Evolutionary conservation across 169 alveolate species (phyloP), one percentile per base, ranked within the genome.

Genomic region (Theileria equi): DNA sequence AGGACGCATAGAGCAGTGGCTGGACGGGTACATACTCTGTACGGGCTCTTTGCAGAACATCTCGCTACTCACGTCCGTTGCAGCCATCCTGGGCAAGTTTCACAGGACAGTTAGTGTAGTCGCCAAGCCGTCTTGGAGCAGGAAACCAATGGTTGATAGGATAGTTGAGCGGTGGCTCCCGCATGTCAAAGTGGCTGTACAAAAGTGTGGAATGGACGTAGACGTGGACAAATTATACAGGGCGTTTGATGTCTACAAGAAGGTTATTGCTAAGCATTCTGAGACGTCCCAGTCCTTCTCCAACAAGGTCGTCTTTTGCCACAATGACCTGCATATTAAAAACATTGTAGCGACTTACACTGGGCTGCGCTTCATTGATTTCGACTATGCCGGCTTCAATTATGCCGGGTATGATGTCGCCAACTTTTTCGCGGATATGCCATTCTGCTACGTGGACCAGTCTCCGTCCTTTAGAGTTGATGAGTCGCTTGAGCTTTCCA

Each of bases 1-100:
- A 21, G 93, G 93, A 0, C 74, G 93, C 19, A 88, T 88, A 36
- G 93, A 88, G 48, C 87, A 85, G 64, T 88, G 91, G 85, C 40
- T 88, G 36, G 89, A 88, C 38, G 93, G 93, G 2, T 82, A 80
- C 43, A 88, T 88, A 5, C 38, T 88, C 34, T 53, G 81, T 26
- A 60, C 61, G 21, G 76, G 32, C 36, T 84, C 72, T 66, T 67
- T 88, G 49, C 59, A 76, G 38, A 73, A 84, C 26, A 53, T 81
- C 35, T 60, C 77, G 10, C 63, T 88, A 21, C 78, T 84, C 41
- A 66, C 70, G 19, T 74, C 81, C 19, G 67, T 88, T 23, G 93
- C 93, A 11, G 81, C 60, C 58, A 35, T 81, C 0, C 23, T 49
- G 19, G 72, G 48, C 1, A 61, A 45, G 68, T 49, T 45, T 16